phyloP scores from a whole-genome alignment of 2,329 filamentous ascomycete species.

The Fusarium mexicanum region DNA sequence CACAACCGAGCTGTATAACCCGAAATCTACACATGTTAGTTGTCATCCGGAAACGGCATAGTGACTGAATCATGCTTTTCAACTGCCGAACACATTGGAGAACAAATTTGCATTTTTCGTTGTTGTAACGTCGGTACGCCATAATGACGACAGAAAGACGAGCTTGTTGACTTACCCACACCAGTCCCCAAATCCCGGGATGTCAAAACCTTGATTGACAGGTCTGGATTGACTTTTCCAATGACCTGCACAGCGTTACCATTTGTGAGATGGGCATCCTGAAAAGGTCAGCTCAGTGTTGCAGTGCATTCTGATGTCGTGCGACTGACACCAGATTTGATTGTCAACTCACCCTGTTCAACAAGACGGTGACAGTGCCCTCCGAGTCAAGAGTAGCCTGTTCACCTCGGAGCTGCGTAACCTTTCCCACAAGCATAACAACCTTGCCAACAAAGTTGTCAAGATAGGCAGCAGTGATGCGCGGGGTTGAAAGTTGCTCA shows the following conservation, averaged over 20 bases:
- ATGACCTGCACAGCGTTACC: slow-evolving; percentile 80
- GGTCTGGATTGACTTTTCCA: slow-evolving; percentile 80
- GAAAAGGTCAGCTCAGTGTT: slow-evolving; percentile 1
- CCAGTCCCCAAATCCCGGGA: slow-evolving; percentile 74
- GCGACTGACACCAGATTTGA: background rate
- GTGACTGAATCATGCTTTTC: background rate
- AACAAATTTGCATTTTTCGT: background rate
- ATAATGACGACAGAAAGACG: slow-evolving; percentile 35
- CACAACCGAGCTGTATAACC: slow-evolving; percentile 79
- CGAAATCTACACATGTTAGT: slow-evolving; percentile 69
- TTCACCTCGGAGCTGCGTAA: slow-evolving; percentile 83
- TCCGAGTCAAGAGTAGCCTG: slow-evolving; percentile 82
- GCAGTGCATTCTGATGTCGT: background rate
- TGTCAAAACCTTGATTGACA: slow-evolving; percentile 75
- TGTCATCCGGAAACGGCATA: background rate
- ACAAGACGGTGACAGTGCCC: slow-evolving; percentile 76
- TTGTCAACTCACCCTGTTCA: slow-evolving; percentile 73
- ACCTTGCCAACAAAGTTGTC: slow-evolving; percentile 77
- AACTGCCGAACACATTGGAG: background rate
- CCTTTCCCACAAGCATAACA: slow-evolving; percentile 87
- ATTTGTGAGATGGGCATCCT: slow-evolving; percentile 77
- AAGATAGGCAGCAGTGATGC: slow-evolving; percentile 83
- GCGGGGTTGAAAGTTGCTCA: slow-evolving; percentile 76
- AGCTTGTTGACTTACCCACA: slow-evolving; percentile 67
- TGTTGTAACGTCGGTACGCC: background rate